Base-by-base conservation (phyloP, 2,329 filamentous ascomycete genomes). In the Monosporascus sp. region DNA sequence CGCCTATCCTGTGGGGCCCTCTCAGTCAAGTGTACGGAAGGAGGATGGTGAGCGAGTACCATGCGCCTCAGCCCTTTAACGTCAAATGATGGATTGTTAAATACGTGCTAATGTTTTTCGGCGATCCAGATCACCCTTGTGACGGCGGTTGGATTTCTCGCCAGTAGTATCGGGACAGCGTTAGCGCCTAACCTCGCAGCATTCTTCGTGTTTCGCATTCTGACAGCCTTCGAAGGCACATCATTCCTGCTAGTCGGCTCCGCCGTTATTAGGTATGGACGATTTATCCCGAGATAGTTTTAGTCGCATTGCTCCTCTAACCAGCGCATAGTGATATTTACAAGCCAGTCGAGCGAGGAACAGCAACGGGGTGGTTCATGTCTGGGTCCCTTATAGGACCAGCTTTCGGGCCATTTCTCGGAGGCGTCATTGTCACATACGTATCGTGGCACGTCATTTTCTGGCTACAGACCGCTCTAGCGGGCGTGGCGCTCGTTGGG, bases 401-500 rank as follows among this genome's bases (percentile, higher is more conserved):
- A 6, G 84, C 83, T 1, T 75, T 88, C 62, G 87, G 88, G 0
- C 81, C 83, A 0, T 88, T 90, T 61, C 74, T 91, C 9, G 83
- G 88, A 51, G 89, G 88, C 24, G 83, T 90, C 45, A 89, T 93
- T 49, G 86, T 91, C 17, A 91, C 87, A 0, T 90, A 83, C 68
- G 76, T 78, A 6, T 80, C 77, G 2, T 93, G 89, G 89, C 78
- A 87, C 18, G 80, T 81, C 43, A 89, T 91, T 50, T 91, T 90
- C 71, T 91, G 87, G 84, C 73, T 92, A 0, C 88, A 91, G 64
- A 83, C 84, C 0, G 87, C 80, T 0, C 75, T 90, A 6, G 84
- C 84, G 0, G 86, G 80, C 2, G 64, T 79, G 0, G 84, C 81
- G 1, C 74, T 78, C 0, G 20, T 84, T 0, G 77, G 85, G 1